Conservation (phyloP, 108 stramenopile species). For the Ochromonas danica region DNA sequence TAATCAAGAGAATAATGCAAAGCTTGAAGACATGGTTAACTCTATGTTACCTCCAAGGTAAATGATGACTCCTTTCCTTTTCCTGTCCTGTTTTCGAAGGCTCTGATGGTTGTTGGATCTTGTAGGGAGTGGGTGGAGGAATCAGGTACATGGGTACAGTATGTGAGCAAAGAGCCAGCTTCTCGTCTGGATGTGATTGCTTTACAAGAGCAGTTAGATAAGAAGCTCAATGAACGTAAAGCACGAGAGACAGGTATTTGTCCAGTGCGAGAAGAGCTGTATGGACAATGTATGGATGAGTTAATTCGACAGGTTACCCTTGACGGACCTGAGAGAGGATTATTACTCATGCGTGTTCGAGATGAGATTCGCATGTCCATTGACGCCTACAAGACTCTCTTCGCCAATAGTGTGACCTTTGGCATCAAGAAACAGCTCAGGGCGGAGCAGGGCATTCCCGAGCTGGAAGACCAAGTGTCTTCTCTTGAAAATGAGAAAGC, state of each 20-base stretch:
- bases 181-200: conserved; percentile 64
- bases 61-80: background rate
- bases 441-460: conserved; percentile 63
- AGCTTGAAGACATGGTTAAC: conserved; percentile 66
- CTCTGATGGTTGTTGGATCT: background rate
- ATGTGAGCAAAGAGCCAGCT: conserved; percentile 62
- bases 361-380: conserved; percentile 66
- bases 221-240: conserved; percentile 56
- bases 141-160: conserved; percentile 64
- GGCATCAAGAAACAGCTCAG: conserved; percentile 67
- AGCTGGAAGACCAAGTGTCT: conserved; percentile 54
- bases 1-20: conserved; percentile 24
- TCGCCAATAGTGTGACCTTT: conserved; percentile 59
- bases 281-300: conserved; percentile 57
- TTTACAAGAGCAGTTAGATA: conserved; percentile 61
- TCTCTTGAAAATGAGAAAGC: conserved; percentile 45
- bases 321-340: conserved; percentile 66
- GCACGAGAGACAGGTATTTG: conserved; percentile 66
- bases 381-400: conserved; percentile 68
- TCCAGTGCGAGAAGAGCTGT: conserved; percentile 66
- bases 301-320: conserved; percentile 62
- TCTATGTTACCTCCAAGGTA: conserved; percentile 62
- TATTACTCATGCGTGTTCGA: conserved; percentile 59
- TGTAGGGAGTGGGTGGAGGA: conserved; percentile 57
- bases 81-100: background rate